These are phyloP conservation scores for Hymenoscyphus fructigenus DNA, from an alignment of 2,329 filamentous ascomycete genomes.

Conservation along the genomic window DNA sequence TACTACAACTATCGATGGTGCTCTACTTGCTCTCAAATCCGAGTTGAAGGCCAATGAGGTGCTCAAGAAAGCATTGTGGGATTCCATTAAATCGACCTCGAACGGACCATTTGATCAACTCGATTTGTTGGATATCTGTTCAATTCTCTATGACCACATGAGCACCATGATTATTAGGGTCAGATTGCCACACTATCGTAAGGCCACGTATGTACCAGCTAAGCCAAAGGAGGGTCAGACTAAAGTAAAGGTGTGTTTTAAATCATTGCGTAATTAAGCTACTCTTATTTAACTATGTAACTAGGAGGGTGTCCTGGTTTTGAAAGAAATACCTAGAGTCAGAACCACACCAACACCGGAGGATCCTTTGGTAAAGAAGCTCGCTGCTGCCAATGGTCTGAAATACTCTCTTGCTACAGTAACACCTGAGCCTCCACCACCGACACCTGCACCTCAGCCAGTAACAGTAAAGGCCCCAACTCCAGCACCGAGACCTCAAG, in stretches of 20 bases:
- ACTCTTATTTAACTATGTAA: conserved; percentile 6
- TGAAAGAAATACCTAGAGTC: conserved; percentile 33
- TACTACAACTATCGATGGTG: conserved; percentile 47
- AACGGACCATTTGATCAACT: conserved; percentile 49
- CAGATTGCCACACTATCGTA: conserved; percentile 49
- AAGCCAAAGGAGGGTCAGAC: neutral
- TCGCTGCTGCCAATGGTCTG: neutral
- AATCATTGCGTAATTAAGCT: neutral
- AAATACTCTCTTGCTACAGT: conserved; percentile 2
- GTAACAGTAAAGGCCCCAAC: conserved; percentile 3
- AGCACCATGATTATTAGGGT: conserved; percentile 47
- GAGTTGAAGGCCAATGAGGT: conserved; percentile 46
- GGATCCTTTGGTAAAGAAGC: neutral
- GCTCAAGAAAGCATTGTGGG: conserved; percentile 49
- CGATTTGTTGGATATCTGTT: conserved; percentile 52
- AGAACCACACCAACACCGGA: conserved; percentile 24
- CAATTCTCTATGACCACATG: conserved; percentile 50
- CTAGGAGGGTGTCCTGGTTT: conserved; percentile 31
- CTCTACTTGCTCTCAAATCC: conserved; percentile 48
- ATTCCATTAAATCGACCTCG: conserved; percentile 47
- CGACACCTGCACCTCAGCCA: neutral
- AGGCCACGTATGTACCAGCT: conserved; percentile 34
- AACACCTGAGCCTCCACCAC: neutral
- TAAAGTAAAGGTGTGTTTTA: conserved; percentile 38
- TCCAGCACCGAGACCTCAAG: neutral